Conservation (phyloP, 129 eudicot genomes). For the Glebionis coronaria region DNA sequence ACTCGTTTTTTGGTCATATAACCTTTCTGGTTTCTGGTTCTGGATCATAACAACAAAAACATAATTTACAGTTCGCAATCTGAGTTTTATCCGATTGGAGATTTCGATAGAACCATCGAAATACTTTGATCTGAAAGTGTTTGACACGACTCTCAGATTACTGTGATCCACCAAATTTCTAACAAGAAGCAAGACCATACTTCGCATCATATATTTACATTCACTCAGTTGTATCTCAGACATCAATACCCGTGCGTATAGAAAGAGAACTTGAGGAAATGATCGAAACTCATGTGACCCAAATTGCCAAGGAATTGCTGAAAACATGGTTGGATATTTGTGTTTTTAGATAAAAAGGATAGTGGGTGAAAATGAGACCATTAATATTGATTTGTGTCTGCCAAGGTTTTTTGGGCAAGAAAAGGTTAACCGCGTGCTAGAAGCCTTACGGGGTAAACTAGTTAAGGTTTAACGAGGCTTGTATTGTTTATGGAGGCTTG, state of each 20-base stretch:
- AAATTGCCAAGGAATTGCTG: conserved; percentile 57
- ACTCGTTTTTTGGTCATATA: no score
- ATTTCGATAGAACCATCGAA: no score
- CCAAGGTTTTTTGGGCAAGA: conserved; percentile 87
- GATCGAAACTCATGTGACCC: conserved; percentile 45
- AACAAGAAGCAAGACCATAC: conserved; percentile 77
- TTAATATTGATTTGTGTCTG: conserved; percentile 74
- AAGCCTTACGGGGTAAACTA: conserved; percentile 34
- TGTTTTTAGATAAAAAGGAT: no score
- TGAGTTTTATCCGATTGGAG: no score
- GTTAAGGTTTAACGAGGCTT: neutral
- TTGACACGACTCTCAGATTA: no score
- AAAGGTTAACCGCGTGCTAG: conserved; percentile 54
- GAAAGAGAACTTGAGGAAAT: conserved; percentile 66
- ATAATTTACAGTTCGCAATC: no score
- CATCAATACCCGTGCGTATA: conserved; percentile 53
- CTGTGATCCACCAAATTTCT: no score
- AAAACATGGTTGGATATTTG: conserved; percentile 62
- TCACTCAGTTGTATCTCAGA: conserved; percentile 67
- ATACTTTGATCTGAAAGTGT: no score
- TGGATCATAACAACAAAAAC: no score
- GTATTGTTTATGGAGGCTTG: no score
- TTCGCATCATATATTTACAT: conserved; percentile 58
- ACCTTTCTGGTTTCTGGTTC: no score
- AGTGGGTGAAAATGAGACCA: conserved; percentile 59